Conservation (phyloP, 805 yeast species). For the Candida arabinofermentans region DNA sequence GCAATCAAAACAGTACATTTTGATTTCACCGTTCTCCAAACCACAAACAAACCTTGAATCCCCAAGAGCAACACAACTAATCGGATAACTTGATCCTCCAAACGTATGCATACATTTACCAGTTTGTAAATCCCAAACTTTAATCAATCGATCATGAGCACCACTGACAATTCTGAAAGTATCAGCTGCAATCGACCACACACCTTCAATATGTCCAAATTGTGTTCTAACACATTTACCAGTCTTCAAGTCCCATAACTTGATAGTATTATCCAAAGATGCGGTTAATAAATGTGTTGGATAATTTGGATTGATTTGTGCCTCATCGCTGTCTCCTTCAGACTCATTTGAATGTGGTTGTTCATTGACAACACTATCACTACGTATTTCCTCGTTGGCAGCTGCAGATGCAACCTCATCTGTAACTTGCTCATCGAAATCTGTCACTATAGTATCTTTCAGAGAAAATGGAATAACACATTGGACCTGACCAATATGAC, state of each 20-base stretch:
- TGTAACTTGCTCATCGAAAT: conserved; percentile 20
- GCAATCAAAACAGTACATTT: conserved; percentile 71
- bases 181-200: conserved; percentile 96
- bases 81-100: conserved; percentile 61
- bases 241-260: conserved; percentile 83
- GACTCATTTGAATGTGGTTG: conserved; percentile 11
- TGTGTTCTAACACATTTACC: conserved; percentile 91
- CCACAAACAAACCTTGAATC: conserved; percentile 91
- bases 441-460: conserved; percentile 48
- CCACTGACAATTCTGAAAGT: conserved; percentile 93
- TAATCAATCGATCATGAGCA: conserved; percentile 85
- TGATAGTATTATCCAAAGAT: conserved; percentile 88
- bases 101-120: conserved; percentile 95
- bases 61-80: conserved; percentile 75
- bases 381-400: conserved; percentile 37
- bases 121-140: conserved; percentile 93
- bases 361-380: conserved; percentile 7
- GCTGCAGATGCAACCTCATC: conserved; percentile 14
- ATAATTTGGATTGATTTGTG: conserved; percentile 30
- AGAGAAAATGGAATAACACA: conserved; percentile 82
- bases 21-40: conserved; percentile 82
- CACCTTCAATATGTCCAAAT: conserved; percentile 98
- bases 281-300: conserved; percentile 87
- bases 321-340: conserved; percentile 2
- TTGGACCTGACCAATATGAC: conserved; percentile 94